Percentiles rank a stretch among this genome's conserved stretches.
These are phyloP conservation scores for Phylloporus arenicola DNA, from an alignment of 768 basidiomycete genomes.

Conservation along the genomic window DNA sequence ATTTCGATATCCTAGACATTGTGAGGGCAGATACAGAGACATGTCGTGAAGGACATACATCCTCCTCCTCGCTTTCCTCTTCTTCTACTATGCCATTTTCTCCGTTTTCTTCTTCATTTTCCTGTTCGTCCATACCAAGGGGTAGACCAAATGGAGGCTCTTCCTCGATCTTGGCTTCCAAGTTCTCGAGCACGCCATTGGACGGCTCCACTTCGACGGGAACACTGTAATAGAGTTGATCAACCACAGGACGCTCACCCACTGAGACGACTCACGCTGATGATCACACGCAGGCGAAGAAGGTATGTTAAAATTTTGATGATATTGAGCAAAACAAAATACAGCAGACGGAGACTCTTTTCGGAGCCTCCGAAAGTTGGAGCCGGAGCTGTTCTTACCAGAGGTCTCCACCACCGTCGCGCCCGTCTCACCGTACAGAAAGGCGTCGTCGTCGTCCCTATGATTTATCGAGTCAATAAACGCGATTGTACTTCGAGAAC, in stretches of 20 bases:
- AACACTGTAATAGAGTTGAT: slow-evolving; percentile 30
- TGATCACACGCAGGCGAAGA: slow-evolving; percentile 36
- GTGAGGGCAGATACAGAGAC: slow-evolving; percentile 3
- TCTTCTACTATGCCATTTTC: slow-evolving; percentile 41
- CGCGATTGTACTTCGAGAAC: slow-evolving; percentile 11
- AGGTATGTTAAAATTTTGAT: slow-evolving; percentile 38
- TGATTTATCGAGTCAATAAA: slow-evolving; percentile 24
- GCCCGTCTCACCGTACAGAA: slow-evolving; percentile 60
- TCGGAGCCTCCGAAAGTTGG: slow-evolving; percentile 20
- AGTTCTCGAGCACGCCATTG: slow-evolving; percentile 46
- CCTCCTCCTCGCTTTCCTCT: slow-evolving; percentile 41
- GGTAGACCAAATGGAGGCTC: slow-evolving; percentile 29
- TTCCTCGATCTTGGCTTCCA: slow-evolving; percentile 43
- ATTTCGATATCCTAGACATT: slow-evolving; percentile 74
- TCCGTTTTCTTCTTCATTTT: slow-evolving; percentile 31
- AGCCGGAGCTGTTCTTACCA: slow-evolving; percentile 42
- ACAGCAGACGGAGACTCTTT: slow-evolving; percentile 30
- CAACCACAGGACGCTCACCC: slow-evolving; percentile 18
- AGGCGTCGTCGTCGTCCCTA: slow-evolving; percentile 80
- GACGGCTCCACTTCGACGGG: slow-evolving; percentile 40
- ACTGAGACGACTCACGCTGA: slow-evolving; percentile 54
- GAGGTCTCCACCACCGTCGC: slow-evolving; percentile 32
- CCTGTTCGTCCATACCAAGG: slow-evolving; percentile 19
- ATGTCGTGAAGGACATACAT: slow-evolving; percentile 31
- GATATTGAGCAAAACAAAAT: slow-evolving; percentile 32